phyloP scores from a whole-genome alignment of 805 yeast genomes.

The Helenozyma rhizophorensis region DNA sequence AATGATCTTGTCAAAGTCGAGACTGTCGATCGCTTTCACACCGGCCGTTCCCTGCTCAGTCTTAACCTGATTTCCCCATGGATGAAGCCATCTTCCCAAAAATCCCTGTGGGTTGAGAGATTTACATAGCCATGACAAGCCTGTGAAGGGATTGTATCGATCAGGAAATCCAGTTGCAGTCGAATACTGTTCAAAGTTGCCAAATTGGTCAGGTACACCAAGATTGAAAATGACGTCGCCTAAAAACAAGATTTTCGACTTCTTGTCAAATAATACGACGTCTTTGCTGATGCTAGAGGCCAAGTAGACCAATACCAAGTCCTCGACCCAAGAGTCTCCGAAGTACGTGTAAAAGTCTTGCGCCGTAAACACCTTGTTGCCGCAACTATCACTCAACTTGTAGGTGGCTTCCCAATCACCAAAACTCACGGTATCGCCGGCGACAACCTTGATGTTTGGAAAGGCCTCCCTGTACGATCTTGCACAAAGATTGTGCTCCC shows the following conservation, averaged over 20 bases:
- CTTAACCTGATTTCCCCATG: neutral
- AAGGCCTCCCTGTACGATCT: constrained; percentile 6
- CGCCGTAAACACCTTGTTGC: constrained; percentile 4
- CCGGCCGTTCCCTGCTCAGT: constrained; percentile 12
- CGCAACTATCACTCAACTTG: no score
- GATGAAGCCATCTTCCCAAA: constrained; percentile 5
- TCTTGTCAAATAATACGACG: constrained; percentile 11
- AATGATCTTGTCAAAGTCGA: constrained; percentile 44
- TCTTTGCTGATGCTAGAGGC: constrained; percentile 10
- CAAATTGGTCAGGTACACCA: constrained; percentile 6
- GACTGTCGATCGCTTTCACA: constrained; percentile 20
- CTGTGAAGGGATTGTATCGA: constrained; percentile 11
- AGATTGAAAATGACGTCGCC: constrained; percentile 13
- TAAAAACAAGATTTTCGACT: constrained; percentile 8
- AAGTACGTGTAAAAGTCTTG: no score
- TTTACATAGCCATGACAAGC: constrained; percentile 11
- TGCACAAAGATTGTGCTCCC: constrained; percentile 11
- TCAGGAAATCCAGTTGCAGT: constrained; percentile 10
- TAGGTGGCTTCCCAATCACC: constrained; percentile 2
- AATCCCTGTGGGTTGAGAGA: constrained; percentile 9
- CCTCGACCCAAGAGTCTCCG: constrained; percentile 5
- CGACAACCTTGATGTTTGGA: constrained; percentile 13
- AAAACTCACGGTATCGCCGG: constrained; percentile 4
- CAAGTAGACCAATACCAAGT: constrained; percentile 12
- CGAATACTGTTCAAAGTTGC: constrained; percentile 12